These are phyloP conservation scores for Phaeomoniella chlamydospora DNA, from an alignment of 2,329 filamentous ascomycete species.

Conservation along the genomic window DNA sequence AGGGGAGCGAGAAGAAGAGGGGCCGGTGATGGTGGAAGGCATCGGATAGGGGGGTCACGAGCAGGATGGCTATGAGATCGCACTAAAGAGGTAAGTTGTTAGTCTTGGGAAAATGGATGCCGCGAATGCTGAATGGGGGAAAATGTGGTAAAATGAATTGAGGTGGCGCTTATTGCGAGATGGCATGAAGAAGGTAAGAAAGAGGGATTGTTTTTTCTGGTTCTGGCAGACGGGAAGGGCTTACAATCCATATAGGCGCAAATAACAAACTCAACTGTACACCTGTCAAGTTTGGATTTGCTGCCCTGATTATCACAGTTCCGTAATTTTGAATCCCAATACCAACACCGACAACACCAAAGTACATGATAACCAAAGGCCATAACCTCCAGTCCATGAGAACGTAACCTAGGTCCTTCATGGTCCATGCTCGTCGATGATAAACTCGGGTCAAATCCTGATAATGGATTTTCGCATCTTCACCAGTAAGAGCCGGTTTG, in stretches of 20 bases:
- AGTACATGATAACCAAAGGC: conserved; percentile 83
- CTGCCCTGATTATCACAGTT: conserved; percentile 70
- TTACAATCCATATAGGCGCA: conserved; percentile 86
- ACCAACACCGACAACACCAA: conserved; percentile 82
- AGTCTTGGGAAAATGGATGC: no score
- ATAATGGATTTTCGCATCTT: conserved; percentile 72
- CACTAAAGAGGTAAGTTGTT: no score
- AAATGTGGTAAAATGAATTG: conserved; percentile 6
- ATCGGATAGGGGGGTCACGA: conserved; percentile 75
- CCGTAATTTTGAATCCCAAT: conserved; percentile 83
- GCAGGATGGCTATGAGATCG: conserved; percentile 75
- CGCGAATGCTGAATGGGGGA: conserved; percentile 26
- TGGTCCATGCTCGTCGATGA: conserved; percentile 56
- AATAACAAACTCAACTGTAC: conserved; percentile 70
- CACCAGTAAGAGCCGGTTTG: conserved; percentile 57
- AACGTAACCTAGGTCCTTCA: conserved; percentile 55
- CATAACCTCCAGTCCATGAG: conserved; percentile 78
- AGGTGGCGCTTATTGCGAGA: conserved; percentile 4
- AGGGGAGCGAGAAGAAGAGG: conserved; percentile 65
- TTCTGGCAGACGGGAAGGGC: neutral
- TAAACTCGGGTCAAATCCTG: conserved; percentile 71
- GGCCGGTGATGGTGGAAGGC: conserved; percentile 70
- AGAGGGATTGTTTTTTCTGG: no score
- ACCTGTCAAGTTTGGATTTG: conserved; percentile 57
- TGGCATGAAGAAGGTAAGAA: conserved; percentile 6